Evolutionary conservation across 75 land plant species (phyloP).

Genomic region (Gnetum montanum): DNA sequence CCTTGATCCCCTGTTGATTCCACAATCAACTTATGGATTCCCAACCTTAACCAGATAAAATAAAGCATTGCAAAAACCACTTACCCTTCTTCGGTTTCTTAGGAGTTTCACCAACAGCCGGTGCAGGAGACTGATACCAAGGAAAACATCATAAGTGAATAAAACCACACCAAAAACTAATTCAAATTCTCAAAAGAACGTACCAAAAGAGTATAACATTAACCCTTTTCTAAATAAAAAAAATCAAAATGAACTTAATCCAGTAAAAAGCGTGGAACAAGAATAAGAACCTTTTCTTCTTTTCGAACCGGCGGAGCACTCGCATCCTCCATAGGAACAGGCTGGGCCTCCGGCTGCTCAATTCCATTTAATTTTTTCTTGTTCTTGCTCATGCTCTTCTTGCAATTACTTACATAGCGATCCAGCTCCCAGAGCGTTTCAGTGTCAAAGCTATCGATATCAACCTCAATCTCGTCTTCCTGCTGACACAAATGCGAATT

Average conservation of each 20-base stretch:
- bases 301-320: no score
- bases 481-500: conserved; percentile 23
- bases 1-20: conserved; percentile 34
- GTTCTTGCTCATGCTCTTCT: conserved; percentile 12
- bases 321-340: no score
- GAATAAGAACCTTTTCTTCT: no score
- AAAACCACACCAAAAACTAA: neutral
- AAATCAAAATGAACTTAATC: neutral
- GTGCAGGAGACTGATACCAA: conserved; percentile 1
- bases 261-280: neutral
- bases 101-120: neutral
- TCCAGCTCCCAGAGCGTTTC: conserved; percentile 60
- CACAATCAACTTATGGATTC: neutral
- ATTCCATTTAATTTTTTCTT: conserved; percentile 1
- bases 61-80: neutral
- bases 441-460: conserved; percentile 38
- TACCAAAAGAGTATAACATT: neutral
- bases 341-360: neutral
- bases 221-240: neutral
- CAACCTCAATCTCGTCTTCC: conserved; percentile 54
- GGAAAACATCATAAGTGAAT: neutral
- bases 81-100: conserved; percentile 8
- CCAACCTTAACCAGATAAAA: neutral
- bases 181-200: neutral
- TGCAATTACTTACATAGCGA: conserved; percentile 13